Percentiles rank a stretch among this genome's conserved stretches.
These are phyloP conservation scores for Epichloe scottii DNA, from an alignment of 2,329 filamentous ascomycete species.

Conservation along the genomic window DNA sequence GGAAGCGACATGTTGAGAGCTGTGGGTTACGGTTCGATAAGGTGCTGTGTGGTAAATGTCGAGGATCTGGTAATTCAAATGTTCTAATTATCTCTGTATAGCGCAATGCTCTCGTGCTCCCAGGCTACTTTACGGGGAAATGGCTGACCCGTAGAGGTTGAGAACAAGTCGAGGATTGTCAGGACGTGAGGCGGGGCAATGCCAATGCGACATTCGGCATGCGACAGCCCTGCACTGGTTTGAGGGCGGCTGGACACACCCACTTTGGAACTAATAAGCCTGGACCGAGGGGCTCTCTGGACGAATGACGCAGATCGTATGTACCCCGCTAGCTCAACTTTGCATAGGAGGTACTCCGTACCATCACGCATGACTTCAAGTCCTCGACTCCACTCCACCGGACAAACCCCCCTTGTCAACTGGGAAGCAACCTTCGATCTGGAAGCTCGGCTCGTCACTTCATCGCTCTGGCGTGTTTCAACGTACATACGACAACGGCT, in stretches of 20 bases:
- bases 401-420: neutral
- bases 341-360: neutral
- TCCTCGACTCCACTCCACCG: neutral
- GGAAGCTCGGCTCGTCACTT: too few species aligned
- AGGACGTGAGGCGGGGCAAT: conserved; percentile 7
- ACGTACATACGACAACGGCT: neutral
- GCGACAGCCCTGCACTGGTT: conserved; percentile 4
- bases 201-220: conserved; percentile 5
- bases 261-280: neutral
- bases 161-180: neutral
- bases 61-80: neutral
- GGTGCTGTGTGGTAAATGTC: neutral
- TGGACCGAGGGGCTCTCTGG: too few species aligned
- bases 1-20: conserved; percentile 57
- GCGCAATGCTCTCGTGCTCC: neutral
- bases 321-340: neutral
- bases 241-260: neutral
- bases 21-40: neutral
- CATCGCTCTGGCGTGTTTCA: neutral
- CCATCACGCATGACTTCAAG: conserved; percentile 1
- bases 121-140: neutral
- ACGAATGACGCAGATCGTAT: neutral
- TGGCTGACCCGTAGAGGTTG: neutral
- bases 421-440: neutral
- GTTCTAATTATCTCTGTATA: neutral